Conservation (phyloP, 306 rosid genomes). For the Ammopiptanthus mongolicus region DNA sequence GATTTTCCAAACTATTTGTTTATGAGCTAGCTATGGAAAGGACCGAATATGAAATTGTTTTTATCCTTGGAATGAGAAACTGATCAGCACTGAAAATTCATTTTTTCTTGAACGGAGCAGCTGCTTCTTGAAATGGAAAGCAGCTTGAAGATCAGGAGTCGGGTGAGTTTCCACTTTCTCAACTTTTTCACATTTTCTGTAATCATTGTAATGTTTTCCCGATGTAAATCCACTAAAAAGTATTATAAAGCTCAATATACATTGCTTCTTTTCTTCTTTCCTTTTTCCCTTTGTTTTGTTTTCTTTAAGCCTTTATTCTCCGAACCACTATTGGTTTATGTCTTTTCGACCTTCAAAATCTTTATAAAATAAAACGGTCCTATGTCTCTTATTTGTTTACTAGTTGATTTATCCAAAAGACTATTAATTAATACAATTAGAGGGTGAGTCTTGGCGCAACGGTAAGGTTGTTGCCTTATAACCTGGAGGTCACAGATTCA, state of each 20-base stretch:
- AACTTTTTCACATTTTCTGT: neutral
- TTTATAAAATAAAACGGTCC: neutral
- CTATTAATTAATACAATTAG: neutral
- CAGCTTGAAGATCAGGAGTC: slow-evolving; percentile 13
- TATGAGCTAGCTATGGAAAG: neutral
- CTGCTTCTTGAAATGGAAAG: neutral
- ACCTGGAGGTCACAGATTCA: no score
- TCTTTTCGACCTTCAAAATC: neutral
- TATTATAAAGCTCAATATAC: neutral
- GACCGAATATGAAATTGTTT: slow-evolving; percentile 3
- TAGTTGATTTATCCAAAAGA: neutral
- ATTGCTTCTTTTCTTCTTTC: neutral
- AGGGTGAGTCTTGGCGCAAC: no score
- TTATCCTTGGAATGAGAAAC: neutral
- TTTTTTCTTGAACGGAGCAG: slow-evolving; percentile 1
- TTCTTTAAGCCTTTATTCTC: neutral
- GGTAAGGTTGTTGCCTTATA: no score
- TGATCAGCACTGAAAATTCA: neutral
- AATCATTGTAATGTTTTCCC: neutral
- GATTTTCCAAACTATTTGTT: slow-evolving; percentile 1
- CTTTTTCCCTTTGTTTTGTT: neutral
- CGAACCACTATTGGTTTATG: neutral
- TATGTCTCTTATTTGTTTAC: neutral
- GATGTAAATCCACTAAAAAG: neutral
- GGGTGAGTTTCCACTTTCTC: slow-evolving; percentile 9